Percentiles rank a stretch among this genome's conserved stretches.
Evolutionary conservation across 306 rosid species (phyloP).

Genomic region (Comarum palustre): DNA sequence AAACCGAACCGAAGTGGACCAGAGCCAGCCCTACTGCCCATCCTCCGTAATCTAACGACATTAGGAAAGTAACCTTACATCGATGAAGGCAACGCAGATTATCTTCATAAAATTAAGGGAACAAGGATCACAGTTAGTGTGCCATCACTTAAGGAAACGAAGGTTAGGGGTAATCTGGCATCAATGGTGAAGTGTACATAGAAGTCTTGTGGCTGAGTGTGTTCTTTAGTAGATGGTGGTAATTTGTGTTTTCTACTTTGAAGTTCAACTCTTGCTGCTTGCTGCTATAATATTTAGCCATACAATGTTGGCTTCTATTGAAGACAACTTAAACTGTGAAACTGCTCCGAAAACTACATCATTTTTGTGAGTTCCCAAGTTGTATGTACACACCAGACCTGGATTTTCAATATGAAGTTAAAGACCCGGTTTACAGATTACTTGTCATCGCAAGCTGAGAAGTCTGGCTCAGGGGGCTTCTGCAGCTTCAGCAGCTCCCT

Average conservation of each 20-base stretch:
- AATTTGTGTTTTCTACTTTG: neutral
- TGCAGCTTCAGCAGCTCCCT: constrained; percentile 25
- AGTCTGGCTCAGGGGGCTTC: constrained; percentile 86
- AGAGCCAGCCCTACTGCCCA: too few relatives aligned
- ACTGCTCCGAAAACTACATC: neutral
- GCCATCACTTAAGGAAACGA: too few relatives aligned
- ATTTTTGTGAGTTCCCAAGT: neutral
- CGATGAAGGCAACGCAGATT: too few relatives aligned
- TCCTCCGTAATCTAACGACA: too few relatives aligned
- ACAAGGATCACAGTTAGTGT: too few relatives aligned
- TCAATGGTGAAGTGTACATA: too few relatives aligned
- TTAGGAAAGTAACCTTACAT: too few relatives aligned
- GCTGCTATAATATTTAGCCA: neutral
- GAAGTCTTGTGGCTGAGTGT: neutral
- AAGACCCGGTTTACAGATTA: constrained; percentile 14
- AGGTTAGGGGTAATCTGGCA: too few relatives aligned
- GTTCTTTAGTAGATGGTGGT: neutral
- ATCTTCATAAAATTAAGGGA: too few relatives aligned
- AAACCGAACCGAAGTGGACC: too few relatives aligned
- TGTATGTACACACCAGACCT: neutral
- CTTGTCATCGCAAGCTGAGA: constrained; percentile 32
- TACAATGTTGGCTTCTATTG: neutral
- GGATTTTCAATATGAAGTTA: neutral
- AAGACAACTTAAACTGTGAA: neutral
- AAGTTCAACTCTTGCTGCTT: neutral